A percentile compares a stretch with the other conserved stretches of the same genome.
phyloP scores from a whole-genome alignment of 345 rosid species.

The Linum usitatissimum region DNA sequence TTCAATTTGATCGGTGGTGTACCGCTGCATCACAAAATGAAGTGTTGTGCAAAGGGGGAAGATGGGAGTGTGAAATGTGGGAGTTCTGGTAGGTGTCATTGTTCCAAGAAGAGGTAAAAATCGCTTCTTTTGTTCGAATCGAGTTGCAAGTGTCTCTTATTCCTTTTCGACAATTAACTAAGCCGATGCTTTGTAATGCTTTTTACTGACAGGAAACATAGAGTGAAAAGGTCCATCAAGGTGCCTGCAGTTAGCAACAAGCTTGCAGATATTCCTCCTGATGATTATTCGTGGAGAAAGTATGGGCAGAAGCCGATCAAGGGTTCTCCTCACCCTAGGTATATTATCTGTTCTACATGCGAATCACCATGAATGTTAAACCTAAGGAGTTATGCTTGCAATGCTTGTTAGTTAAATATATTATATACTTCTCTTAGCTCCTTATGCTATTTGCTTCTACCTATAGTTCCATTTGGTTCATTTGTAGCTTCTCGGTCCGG shows the following conservation, averaged over 20 bases:
- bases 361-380: neutral
- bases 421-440: neutral
- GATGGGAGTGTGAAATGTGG: constrained; percentile 66
- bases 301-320: constrained; percentile 83
- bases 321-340: constrained; percentile 83
- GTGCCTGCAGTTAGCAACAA: constrained; percentile 86
- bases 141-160: neutral
- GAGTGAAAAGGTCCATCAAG: constrained; percentile 56
- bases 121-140: neutral
- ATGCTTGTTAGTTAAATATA: neutral
- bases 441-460: neutral
- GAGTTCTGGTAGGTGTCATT: constrained; percentile 54
- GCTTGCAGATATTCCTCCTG: constrained; percentile 78
- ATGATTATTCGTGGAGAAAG: constrained; percentile 80
- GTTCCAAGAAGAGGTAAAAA: constrained; percentile 67
- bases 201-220: constrained; percentile 38
- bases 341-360: neutral
- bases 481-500: neutral
- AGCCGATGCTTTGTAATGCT: too few species aligned
- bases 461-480: neutral
- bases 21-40: constrained; percentile 46
- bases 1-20: constrained; percentile 45
- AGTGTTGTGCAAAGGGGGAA: constrained; percentile 47
- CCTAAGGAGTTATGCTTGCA: neutral
- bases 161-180: neutral